phyloP scores from a whole-genome alignment of 169 alveolate genomes.

The Plasmodium chabaudi region DNA sequence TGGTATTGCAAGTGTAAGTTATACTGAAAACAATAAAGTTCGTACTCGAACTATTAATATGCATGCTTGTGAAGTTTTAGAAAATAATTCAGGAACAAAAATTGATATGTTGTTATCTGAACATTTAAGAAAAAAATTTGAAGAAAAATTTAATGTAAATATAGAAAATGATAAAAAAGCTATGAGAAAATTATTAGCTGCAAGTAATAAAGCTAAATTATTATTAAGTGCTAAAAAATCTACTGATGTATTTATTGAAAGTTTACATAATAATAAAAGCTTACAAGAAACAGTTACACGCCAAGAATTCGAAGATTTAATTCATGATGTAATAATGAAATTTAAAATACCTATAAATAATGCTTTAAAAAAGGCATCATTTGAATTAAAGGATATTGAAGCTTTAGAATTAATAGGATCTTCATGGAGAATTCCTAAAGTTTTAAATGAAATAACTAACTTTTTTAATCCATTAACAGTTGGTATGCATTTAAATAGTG shows the following conservation, averaged over 20 bases:
- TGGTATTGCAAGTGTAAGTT: slow-evolving; percentile 78
- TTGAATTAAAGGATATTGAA: slow-evolving; percentile 80
- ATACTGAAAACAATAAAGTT: slow-evolving; percentile 49
- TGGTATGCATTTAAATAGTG: slow-evolving; percentile 87
- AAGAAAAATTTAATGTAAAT: slow-evolving; percentile 63
- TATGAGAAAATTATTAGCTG: slow-evolving; percentile 67
- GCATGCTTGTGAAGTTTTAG: slow-evolving; percentile 74
- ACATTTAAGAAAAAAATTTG: slow-evolving; percentile 69
- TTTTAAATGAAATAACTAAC: slow-evolving; percentile 78
- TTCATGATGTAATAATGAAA: slow-evolving; percentile 69
- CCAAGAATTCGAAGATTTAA: slow-evolving; percentile 78
- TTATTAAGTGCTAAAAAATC: slow-evolving; percentile 72
- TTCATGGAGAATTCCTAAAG: slow-evolving; percentile 85
- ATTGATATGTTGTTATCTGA: slow-evolving; percentile 65
- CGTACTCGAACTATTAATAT: slow-evolving; percentile 54
- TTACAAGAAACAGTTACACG: slow-evolving; percentile 74
- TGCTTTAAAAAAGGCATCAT: slow-evolving; percentile 80
- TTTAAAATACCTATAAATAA: slow-evolving; percentile 77
- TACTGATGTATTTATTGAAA: slow-evolving; percentile 71
- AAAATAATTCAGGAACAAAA: slow-evolving; percentile 68
- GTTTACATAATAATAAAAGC: slow-evolving; percentile 70
- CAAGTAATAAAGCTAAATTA: slow-evolving; percentile 75
- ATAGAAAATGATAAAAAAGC: slow-evolving; percentile 68
- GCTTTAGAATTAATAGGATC: slow-evolving; percentile 87
- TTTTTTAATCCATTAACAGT: slow-evolving; percentile 80